phyloP scores from a whole-genome alignment of 768 basidiomycete genomes.

The Russula foetens region DNA sequence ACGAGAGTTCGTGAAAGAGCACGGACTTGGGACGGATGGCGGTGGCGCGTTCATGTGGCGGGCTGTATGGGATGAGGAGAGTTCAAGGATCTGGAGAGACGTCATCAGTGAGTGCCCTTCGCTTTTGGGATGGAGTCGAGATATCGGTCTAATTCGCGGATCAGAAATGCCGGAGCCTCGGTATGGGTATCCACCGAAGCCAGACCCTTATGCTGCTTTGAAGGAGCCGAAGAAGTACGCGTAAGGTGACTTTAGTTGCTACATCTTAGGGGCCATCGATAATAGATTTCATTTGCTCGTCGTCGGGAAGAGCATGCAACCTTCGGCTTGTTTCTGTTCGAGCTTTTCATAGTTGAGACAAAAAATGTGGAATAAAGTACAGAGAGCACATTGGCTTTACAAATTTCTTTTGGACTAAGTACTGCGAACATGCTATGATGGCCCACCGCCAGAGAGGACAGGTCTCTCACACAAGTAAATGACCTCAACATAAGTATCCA shows the following conservation, averaged over 20 bases:
- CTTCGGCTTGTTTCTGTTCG: no score
- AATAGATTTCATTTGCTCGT: not conserved
- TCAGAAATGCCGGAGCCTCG: slow-evolving; percentile 45
- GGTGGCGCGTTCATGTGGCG: slow-evolving; percentile 84
- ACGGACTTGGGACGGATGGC: slow-evolving; percentile 47
- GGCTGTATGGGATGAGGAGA: slow-evolving; percentile 61
- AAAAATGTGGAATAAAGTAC: no score
- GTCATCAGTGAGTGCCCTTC: slow-evolving; percentile 51
- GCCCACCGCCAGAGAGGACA: no score
- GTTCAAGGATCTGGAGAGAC: slow-evolving; percentile 56
- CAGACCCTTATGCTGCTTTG: slow-evolving; percentile 46
- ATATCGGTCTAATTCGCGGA: slow-evolving; percentile 6
- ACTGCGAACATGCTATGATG: no score
- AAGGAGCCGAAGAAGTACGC: slow-evolving; percentile 27
- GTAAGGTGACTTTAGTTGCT: not conserved
- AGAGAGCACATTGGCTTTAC: no score
- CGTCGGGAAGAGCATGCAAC: no score
- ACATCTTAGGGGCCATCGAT: not conserved
- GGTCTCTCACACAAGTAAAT: no score
- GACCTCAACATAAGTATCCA: no score
- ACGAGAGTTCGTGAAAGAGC: slow-evolving; percentile 49
- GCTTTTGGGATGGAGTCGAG: not conserved
- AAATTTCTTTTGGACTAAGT: no score
- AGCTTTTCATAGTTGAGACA: no score
- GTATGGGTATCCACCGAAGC: slow-evolving; percentile 45